phyloP scores from a whole-genome alignment of 805 yeast species.

The Kuraishia ogatae region DNA sequence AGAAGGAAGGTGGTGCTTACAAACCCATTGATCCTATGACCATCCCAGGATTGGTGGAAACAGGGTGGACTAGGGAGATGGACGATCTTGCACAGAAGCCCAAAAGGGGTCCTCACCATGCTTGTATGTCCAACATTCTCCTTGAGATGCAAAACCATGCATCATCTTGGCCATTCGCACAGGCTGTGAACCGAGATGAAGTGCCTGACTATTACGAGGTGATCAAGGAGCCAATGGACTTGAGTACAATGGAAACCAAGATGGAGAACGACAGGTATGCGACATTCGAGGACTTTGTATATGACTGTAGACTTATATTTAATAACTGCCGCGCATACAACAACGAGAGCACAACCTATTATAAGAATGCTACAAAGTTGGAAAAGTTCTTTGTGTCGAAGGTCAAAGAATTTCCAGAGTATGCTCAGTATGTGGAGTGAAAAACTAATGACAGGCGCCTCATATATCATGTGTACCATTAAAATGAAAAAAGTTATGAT shows the following conservation, averaged over 20 bases:
- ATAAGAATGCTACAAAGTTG: slow-evolving; percentile 86
- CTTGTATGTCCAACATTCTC: slow-evolving; percentile 81
- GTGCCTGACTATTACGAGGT: slow-evolving; percentile 96
- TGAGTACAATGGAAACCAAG: slow-evolving; percentile 90
- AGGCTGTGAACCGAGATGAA: slow-evolving; percentile 87
- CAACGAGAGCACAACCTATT: slow-evolving; percentile 90
- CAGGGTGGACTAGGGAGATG: slow-evolving; percentile 99
- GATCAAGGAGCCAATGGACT: slow-evolving; percentile 96
- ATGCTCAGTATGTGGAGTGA: slow-evolving; percentile 64
- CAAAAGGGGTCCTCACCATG: slow-evolving; percentile 88
- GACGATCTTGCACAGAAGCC: slow-evolving; percentile 94
- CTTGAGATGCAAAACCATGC: slow-evolving; percentile 91
- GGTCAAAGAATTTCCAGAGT: slow-evolving; percentile 87
- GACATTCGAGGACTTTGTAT: slow-evolving; percentile 82
- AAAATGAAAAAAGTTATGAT: neutral
- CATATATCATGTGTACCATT: neutral
- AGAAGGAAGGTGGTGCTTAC: slow-evolving; percentile 24
- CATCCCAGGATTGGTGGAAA: slow-evolving; percentile 86
- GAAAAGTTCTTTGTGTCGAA: slow-evolving; percentile 83
- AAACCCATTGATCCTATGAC: slow-evolving; percentile 66
- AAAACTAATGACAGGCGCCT: neutral
- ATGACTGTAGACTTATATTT: slow-evolving; percentile 80
- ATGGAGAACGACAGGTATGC: slow-evolving; percentile 88
- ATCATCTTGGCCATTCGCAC: slow-evolving; percentile 96
- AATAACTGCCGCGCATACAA: slow-evolving; percentile 90